Conservation (phyloP, 371 early-diverging fungal species). For the Circinella minor region DNA sequence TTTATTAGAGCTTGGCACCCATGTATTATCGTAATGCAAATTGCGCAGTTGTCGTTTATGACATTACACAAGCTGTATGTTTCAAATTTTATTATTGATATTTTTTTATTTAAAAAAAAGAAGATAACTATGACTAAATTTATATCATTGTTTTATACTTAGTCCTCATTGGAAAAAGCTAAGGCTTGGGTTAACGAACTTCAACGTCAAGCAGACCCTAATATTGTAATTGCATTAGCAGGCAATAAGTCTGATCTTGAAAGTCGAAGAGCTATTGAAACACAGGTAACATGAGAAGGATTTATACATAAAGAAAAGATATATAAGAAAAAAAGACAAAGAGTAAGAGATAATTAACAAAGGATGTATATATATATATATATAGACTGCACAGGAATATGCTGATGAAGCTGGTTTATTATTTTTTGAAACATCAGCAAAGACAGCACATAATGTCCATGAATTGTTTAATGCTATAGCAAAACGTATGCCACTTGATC, state of each 20-base stretch:
- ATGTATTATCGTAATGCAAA: constrained; percentile 99
- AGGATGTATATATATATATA: not conserved
- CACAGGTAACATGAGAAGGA: constrained; percentile 46
- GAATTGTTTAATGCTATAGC: constrained; percentile 87
- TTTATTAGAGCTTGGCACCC: constrained; percentile 89
- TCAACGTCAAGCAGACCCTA: constrained; percentile 94
- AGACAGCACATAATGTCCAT: constrained; percentile 84
- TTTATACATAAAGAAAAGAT: not conserved
- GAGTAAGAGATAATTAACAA: constrained; percentile 3
- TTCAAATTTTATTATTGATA: not conserved
- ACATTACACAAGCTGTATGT: constrained; percentile 90
- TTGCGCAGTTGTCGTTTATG: constrained; percentile 96
- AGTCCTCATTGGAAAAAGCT: constrained; percentile 94
- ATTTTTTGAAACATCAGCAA: constrained; percentile 95
- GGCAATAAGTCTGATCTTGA: constrained; percentile 95
- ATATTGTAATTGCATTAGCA: constrained; percentile 96
- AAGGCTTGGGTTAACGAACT: constrained; percentile 99
- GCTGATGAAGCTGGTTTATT: constrained; percentile 86
- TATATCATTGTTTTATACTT: constrained; percentile 3
- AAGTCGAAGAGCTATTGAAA: constrained; percentile 73
- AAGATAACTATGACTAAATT: not conserved
- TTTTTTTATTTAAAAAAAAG: no score
- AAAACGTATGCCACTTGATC: constrained; percentile 52
- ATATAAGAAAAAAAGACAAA: no score
- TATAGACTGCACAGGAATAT: constrained; percentile 85